Conservation (phyloP, 371 early-diverging fungal genomes). For the Coemansia sp. region DNA sequence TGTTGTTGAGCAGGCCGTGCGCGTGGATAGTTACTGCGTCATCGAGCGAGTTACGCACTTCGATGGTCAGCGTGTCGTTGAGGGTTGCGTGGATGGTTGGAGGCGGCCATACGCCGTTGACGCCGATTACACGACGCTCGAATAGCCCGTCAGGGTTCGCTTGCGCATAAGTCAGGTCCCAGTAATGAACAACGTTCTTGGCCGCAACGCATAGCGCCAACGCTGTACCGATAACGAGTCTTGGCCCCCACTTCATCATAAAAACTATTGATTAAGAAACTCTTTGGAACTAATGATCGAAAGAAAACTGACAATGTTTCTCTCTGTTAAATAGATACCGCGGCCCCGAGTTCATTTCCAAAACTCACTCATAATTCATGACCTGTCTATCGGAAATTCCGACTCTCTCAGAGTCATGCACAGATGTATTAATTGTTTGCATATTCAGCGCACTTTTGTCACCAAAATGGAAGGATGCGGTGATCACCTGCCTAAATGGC, state of each 20-base stretch:
- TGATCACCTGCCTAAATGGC: too few relatives aligned
- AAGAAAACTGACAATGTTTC: background rate
- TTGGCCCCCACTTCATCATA: background rate
- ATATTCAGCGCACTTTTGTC: too few relatives aligned
- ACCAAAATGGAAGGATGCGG: too few relatives aligned
- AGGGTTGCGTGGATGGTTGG: slow-evolving; percentile 35
- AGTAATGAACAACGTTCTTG: slow-evolving; percentile 64
- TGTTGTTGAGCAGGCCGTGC: slow-evolving; percentile 71
- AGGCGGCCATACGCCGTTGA: slow-evolving; percentile 75
- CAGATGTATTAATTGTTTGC: too few relatives aligned
- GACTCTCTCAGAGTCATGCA: too few relatives aligned
- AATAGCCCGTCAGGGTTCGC: slow-evolving; percentile 66
- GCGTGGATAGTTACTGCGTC: slow-evolving; percentile 64
- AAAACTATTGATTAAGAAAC: background rate
- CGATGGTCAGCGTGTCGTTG: slow-evolving; percentile 63
- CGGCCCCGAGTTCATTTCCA: too few relatives aligned
- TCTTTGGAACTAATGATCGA: background rate
- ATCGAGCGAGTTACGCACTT: slow-evolving; percentile 64
- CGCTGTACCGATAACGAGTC: background rate
- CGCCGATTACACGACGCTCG: slow-evolving; percentile 67
- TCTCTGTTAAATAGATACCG: too few relatives aligned
- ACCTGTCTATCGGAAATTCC: too few relatives aligned
- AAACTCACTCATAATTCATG: too few relatives aligned
- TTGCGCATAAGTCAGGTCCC: slow-evolving; percentile 68
- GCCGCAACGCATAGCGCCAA: slow-evolving; percentile 29